Conservation (phyloP, 1,284 basidiomycete genomes). For the Sphaerobolus stellatus region DNA sequence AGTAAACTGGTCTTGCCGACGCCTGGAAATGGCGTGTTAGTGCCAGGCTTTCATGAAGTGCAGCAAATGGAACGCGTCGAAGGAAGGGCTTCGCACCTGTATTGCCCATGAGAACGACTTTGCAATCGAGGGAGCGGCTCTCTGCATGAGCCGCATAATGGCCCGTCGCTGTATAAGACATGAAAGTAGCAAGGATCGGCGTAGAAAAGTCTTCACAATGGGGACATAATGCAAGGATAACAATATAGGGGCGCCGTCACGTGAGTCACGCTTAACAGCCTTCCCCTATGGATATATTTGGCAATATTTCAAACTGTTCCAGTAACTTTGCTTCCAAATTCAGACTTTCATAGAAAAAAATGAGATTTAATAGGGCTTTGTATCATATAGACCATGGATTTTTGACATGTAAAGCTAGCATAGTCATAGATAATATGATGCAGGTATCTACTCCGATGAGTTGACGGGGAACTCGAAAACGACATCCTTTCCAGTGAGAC, state of each 20-base stretch:
- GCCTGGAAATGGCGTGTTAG: constrained; percentile 42
- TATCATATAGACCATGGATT: constrained; percentile 25
- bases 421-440: not conserved
- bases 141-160: constrained; percentile 7
- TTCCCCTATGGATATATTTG: too few species aligned
- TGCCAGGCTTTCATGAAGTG: not conserved
- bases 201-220: constrained; percentile 17
- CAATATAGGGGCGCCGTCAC: constrained; percentile 18
- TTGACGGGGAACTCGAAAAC: constrained; percentile 85
- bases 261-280: constrained; percentile 28
- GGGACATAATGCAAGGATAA: constrained; percentile 19
- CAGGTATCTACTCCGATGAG: not conserved
- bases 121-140: constrained; percentile 61
- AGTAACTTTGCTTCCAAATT: too few species aligned
- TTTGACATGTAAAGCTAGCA: constrained; percentile 18
- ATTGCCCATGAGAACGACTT: constrained; percentile 96
- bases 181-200: constrained; percentile 20
- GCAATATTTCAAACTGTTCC: too few species aligned
- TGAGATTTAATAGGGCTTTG: too few species aligned
- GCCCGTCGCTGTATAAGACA: constrained; percentile 9
- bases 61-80: constrained; percentile 9
- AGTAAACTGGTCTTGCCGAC: constrained; percentile 96
- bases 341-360: too few species aligned
- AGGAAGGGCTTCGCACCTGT: constrained; percentile 57
- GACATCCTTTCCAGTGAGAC: constrained; percentile 92